Base-by-base conservation (phyloP, 1,284 basidiomycete genomes). In the Vanrija sp. region DNA sequence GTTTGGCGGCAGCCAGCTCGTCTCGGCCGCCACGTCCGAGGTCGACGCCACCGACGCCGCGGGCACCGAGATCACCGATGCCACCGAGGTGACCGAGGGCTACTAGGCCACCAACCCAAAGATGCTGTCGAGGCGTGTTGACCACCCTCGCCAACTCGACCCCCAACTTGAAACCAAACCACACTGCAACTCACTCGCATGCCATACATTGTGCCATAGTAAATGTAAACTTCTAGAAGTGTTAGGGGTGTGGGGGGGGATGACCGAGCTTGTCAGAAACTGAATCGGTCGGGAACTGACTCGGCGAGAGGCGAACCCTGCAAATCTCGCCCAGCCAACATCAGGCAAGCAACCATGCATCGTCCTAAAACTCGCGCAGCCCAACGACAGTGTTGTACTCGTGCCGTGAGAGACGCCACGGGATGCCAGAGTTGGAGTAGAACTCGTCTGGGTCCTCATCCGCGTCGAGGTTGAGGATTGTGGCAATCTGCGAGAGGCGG, bases 371-470 rank as follows among this genome's bases (percentile, higher is more conserved):
- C 45, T 66, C 61, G 38, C 85, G 83, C 53, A 90, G 78, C 25
- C 78, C 82, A 36, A 83, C 82, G 45, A 91, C 83, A 36, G 81
- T 78, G 56, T 84, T 85, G 54, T 87, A 90, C 64, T 95, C 91
- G 52, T 85, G 82, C 63, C 84, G 80, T 56, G 81, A 85, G 51
- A 95, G 71, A 65, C 87, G 86, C 91, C 91, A 95, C 16, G 85
- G 82, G 57, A 94, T 89, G n/a, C 91, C 91, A 9, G 89, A 92
- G 52, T 87, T 85, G 60, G 87, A 89, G 73, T 91, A 94, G 68
- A 95, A 94, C 54, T 93, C 90, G 59, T 90, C 88, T 3, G 91
- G 84, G 63, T 92, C 88, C 73, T 94, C 91, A 62, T 92, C 90
- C 46, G 80, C 81, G 67, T 98, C 95, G 42, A 97, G 79, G 71